Conservation (phyloP, 495 filamentous ascomycete genomes). For the Daldinia bambusicola region DNA sequence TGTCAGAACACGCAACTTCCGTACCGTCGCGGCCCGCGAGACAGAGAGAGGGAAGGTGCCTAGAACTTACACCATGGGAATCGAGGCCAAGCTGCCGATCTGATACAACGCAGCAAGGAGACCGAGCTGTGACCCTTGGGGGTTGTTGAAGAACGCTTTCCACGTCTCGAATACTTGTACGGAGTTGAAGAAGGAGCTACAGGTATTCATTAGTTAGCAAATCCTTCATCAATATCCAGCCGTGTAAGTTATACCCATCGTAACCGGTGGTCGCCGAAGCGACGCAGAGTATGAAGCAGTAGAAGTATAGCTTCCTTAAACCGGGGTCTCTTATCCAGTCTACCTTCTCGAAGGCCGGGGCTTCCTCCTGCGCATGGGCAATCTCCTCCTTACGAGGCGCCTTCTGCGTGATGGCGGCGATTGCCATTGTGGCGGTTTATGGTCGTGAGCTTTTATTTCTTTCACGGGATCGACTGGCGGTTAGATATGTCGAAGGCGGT, state of each 20-base stretch:
- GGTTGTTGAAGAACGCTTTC: slow-evolving; percentile 62
- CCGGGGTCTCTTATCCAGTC: slow-evolving; percentile 69
- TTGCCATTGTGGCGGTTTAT: slow-evolving; percentile 33
- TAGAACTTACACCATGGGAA: slow-evolving; percentile 68
- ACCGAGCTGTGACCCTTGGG: slow-evolving; percentile 64
- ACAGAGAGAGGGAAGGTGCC: background rate
- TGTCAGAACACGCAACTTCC: slow-evolving; percentile 36
- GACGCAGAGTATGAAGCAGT: slow-evolving; percentile 66
- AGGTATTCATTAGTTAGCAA: slow-evolving; percentile 27
- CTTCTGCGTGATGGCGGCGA: slow-evolving; percentile 48
- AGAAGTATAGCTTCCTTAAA: slow-evolving; percentile 70
- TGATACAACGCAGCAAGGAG: slow-evolving; percentile 75
- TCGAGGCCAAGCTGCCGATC: slow-evolving; percentile 70
- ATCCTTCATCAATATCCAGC: background rate
- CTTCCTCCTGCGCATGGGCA: slow-evolving; percentile 59
- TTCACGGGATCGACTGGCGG: background rate
- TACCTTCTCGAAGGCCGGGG: slow-evolving; percentile 67
- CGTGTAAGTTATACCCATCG: slow-evolving; percentile 61
- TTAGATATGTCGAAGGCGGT: slow-evolving; percentile 15
- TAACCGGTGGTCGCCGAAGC: slow-evolving; percentile 74
- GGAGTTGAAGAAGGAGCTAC: slow-evolving; percentile 65
- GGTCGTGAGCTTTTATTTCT: slow-evolving; percentile 3
- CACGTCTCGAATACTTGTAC: slow-evolving; percentile 64
- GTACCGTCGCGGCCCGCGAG: background rate
- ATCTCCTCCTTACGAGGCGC: slow-evolving; percentile 50